Percentiles rank a stretch among this genome's conserved stretches.
Evolutionary conservation across 805 yeast species (phyloP).

Genomic region (Zygosaccharomyces pseudorouxii): DNA sequence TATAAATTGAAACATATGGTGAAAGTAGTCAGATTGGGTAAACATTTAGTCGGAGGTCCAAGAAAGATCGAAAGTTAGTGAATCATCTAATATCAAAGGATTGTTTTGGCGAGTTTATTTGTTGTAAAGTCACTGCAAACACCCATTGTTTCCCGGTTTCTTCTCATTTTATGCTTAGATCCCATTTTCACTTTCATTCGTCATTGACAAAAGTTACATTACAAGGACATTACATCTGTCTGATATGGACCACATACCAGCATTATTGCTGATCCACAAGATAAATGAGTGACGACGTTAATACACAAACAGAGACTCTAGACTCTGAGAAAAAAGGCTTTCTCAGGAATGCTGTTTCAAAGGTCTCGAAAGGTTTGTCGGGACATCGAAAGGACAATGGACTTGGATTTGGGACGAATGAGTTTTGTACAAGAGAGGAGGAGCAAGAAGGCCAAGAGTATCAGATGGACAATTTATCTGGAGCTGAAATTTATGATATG

Average conservation of each 20-base stretch:
- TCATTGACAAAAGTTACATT: not conserved
- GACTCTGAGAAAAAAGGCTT: conserved; percentile 13
- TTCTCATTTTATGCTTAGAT: not conserved
- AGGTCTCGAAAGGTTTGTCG: conserved; percentile 11
- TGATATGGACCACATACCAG: conserved; percentile 1
- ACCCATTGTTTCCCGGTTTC: not conserved
- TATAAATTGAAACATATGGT: not conserved
- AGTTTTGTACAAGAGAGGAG: not conserved
- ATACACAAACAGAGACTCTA: conserved; percentile 6
- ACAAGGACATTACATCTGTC: not conserved
- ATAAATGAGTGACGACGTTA: conserved; percentile 10
- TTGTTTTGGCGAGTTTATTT: not conserved
- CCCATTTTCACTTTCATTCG: not conserved
- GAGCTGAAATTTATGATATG: conserved; percentile 5
- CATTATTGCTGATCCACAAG: not conserved
- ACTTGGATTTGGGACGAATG: not conserved
- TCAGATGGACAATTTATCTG: conserved; percentile 4
- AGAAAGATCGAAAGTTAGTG: not conserved
- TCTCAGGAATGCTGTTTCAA: conserved; percentile 11
- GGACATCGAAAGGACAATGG: conserved; percentile 12
- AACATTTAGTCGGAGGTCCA: not conserved
- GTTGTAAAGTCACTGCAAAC: not conserved
- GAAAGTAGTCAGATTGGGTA: not conserved
- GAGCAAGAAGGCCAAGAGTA: conserved; percentile 3
- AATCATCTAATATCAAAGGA: not conserved